Evolutionary conservation across 257 asterid species (phyloP).

Genomic region (Lavandula angustifolia): DNA sequence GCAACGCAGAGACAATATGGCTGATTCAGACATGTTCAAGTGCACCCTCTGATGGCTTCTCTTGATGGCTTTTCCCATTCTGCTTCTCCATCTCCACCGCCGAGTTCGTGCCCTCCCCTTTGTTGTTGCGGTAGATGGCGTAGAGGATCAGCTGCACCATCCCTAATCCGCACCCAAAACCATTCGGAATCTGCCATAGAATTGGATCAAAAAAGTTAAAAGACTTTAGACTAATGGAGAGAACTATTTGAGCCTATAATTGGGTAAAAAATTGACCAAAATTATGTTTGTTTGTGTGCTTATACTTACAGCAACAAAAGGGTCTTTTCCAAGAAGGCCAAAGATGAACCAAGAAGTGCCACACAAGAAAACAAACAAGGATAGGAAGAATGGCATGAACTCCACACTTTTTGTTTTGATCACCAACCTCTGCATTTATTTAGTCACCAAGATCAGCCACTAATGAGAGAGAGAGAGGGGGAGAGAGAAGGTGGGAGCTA

Average conservation of each 20-base stretch:
- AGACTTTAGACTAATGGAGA: too few relatives aligned
- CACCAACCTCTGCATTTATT: conserved; percentile 65
- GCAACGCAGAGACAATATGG: neutral
- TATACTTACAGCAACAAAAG: conserved; percentile 74
- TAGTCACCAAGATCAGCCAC: neutral
- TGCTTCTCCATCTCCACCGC: conserved; percentile 36
- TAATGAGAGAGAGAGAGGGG: neutral
- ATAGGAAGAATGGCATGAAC: conserved; percentile 82
- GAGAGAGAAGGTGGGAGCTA: neutral
- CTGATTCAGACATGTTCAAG: conserved; percentile 40
- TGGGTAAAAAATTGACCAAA: neutral
- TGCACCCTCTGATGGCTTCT: conserved; percentile 29
- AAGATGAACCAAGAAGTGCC: conserved; percentile 80
- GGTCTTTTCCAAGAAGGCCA: conserved; percentile 77
- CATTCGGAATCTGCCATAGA: conserved; percentile 64
- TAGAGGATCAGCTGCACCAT: conserved; percentile 70
- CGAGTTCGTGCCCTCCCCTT: conserved; percentile 37
- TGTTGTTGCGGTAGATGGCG: conserved; percentile 60
- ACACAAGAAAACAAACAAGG: conserved; percentile 69
- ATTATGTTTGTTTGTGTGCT: neutral
- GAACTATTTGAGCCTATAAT: too few relatives aligned
- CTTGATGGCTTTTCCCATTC: conserved; percentile 33
- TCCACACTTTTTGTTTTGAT: conserved; percentile 82
- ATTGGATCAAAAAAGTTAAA: neutral
- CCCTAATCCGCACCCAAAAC: conserved; percentile 73